Percentiles rank a stretch among this genome's conserved stretches.
These are phyloP conservation scores for Komagataella kurtzmanii DNA, from an alignment of 805 yeast genomes.

Conservation along the genomic window DNA sequence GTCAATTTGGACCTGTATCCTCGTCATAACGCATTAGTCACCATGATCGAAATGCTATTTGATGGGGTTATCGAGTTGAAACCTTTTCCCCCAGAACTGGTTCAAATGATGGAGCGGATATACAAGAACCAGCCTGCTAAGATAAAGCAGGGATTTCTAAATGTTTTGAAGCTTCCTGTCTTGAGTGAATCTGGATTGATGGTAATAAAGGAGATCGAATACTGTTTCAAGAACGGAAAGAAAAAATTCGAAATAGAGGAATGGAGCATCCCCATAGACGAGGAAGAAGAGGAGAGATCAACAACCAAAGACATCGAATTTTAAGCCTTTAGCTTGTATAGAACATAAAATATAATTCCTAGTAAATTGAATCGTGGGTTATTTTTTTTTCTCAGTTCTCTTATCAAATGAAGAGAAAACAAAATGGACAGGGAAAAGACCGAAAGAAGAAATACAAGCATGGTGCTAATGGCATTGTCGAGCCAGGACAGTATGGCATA, in stretches of 20 bases:
- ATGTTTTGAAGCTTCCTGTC: slow-evolving; percentile 59
- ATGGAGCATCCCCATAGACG: slow-evolving; percentile 97
- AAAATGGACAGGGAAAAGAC: neutral
- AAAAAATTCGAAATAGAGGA: slow-evolving; percentile 76
- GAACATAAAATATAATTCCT: neutral
- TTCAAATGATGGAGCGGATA: slow-evolving; percentile 50
- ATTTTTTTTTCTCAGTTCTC: neutral
- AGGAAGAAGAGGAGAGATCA: slow-evolving; percentile 31
- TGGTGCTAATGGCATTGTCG: slow-evolving; percentile 36
- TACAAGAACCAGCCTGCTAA: slow-evolving; percentile 62
- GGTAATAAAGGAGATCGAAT: slow-evolving; percentile 63
- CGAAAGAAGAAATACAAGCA: slow-evolving; percentile 26
- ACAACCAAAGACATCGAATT: slow-evolving; percentile 2
- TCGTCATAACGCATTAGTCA: slow-evolving; percentile 29
- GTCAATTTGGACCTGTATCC: slow-evolving; percentile 57
- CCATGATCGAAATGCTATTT: slow-evolving; percentile 41
- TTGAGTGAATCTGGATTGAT: slow-evolving; percentile 69
- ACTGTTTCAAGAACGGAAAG: slow-evolving; percentile 76
- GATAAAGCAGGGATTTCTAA: slow-evolving; percentile 77
- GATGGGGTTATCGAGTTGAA: slow-evolving; percentile 65
- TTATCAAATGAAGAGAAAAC: slow-evolving; percentile 1
- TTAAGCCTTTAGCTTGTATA: neutral
- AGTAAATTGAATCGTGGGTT: neutral
- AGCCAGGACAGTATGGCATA: slow-evolving; percentile 78
- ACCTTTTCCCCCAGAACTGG: slow-evolving; percentile 70